Conservation (phyloP, 208 protist species). For the Trichomonas vaginalis region DNA sequence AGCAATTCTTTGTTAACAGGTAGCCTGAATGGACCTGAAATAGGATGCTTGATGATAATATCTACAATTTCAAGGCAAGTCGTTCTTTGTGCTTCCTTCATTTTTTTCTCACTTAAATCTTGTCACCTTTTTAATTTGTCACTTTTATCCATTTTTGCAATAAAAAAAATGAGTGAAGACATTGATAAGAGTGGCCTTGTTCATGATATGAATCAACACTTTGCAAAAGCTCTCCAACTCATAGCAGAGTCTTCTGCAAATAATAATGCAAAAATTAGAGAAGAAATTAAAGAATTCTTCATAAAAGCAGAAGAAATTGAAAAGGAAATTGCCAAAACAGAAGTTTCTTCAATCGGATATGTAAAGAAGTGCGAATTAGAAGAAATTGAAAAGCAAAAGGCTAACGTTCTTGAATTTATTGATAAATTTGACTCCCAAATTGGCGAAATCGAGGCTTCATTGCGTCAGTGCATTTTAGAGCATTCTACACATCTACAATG, state of each 20-base stretch:
- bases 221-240: neutral
- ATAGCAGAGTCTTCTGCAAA: neutral
- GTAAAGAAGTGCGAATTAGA: neutral
- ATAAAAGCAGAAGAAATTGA: neutral
- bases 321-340: neutral
- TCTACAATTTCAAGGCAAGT: neutral
- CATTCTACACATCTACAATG: neutral
- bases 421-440: neutral
- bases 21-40: neutral
- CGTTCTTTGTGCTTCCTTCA: neutral
- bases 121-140: too few relatives aligned
- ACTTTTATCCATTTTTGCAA: too few relatives aligned
- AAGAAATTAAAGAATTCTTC: slow-evolving; percentile 13
- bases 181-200: neutral
- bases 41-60: neutral
- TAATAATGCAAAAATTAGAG: neutral
- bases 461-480: neutral
- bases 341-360: neutral
- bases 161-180: neutral
- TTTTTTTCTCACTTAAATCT: too few relatives aligned
- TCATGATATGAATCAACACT: neutral
- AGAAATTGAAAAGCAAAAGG: neutral
- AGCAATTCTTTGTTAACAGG: neutral
- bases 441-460: neutral
- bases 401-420: neutral